Evolutionary conservation across 2,329 filamentous ascomycete genomes (phyloP).

Genomic region (Raffaelea arxii): DNA sequence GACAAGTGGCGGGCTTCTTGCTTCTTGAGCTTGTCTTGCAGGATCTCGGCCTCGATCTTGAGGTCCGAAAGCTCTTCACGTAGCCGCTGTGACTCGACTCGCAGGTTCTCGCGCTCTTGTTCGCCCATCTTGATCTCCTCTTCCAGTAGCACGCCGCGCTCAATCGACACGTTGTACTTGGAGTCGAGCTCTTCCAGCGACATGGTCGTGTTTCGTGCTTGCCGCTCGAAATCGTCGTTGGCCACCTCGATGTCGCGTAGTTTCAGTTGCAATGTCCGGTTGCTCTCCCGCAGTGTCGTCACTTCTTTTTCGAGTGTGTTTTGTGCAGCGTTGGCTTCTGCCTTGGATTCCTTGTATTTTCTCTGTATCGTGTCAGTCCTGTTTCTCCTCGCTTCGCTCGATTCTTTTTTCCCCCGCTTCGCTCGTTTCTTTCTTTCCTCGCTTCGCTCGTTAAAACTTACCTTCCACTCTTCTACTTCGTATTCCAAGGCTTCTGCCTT

Average conservation of each 20-base stretch:
- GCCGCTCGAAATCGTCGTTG: conserved; percentile 96
- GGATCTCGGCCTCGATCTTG: conserved; percentile 89
- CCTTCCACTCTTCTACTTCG: conserved; percentile 98
- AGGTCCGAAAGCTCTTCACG: conserved; percentile 87
- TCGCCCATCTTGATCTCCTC: conserved; percentile 89
- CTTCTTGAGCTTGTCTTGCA: conserved; percentile 86
- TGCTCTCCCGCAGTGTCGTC: conserved; percentile 76
- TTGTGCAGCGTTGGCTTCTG: conserved; percentile 76
- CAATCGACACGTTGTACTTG: conserved; percentile 92
- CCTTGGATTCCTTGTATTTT: conserved; percentile 93
- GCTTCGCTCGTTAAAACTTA: conserved; percentile 31
- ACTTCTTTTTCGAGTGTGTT: conserved; percentile 90
- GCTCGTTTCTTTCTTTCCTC: no score
- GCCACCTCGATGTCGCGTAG: conserved; percentile 93
- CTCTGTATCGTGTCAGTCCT: no score
- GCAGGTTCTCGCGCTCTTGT: conserved; percentile 77
- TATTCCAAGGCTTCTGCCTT: conserved; percentile 78
- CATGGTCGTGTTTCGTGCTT: conserved; percentile 89
- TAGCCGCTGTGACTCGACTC: conserved; percentile 84
- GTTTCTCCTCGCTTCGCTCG: no score
- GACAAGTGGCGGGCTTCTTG: conserved; percentile 49
- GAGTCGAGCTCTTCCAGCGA: conserved; percentile 94
- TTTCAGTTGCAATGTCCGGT: conserved; percentile 70
- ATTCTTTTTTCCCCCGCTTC: no score
- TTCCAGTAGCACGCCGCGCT: conserved; percentile 85